These are phyloP conservation scores for Backusella macrospora DNA, from an alignment of 192 early-diverging fungal genomes.

Conservation along the genomic window DNA sequence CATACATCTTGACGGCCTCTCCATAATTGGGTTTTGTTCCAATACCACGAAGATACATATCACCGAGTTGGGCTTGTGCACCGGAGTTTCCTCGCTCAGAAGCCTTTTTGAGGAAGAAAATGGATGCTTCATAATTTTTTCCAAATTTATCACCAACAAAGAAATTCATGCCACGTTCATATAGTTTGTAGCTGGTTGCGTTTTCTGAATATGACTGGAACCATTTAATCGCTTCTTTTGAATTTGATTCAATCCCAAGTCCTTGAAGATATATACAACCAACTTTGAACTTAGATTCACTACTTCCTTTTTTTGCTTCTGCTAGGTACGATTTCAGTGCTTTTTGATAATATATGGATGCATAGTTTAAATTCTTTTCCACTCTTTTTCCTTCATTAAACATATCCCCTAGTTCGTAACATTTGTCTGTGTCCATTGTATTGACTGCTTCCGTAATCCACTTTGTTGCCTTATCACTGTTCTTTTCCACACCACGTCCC, in stretches of 20 bases:
- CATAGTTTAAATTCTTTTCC: neutral
- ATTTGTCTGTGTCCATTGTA: neutral
- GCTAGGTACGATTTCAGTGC: slow-evolving; percentile 24
- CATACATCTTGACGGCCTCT: slow-evolving; percentile 58
- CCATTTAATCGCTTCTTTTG: slow-evolving; percentile 55
- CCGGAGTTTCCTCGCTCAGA: slow-evolving; percentile 52
- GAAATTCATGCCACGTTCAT: slow-evolving; percentile 80
- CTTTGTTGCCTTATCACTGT: neutral
- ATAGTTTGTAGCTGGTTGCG: slow-evolving; percentile 50
- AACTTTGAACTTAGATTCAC: neutral
- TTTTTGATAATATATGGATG: neutral
- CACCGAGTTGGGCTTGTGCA: slow-evolving; percentile 56
- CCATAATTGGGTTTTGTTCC: slow-evolving; percentile 49
- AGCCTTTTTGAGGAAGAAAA: slow-evolving; percentile 50
- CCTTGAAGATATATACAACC: neutral
- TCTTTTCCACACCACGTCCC: neutral
- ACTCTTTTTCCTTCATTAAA: neutral
- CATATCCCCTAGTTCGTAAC: neutral
- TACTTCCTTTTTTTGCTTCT: slow-evolving; percentile 46
- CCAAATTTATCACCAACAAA: slow-evolving; percentile 77
- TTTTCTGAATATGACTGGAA: slow-evolving; percentile 60
- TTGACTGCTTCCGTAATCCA: no score
- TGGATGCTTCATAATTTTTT: slow-evolving; percentile 48
- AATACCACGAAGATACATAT: slow-evolving; percentile 64
- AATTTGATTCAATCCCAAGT: slow-evolving; percentile 26